These are phyloP conservation scores for Globisporangium megalacanthum DNA, from an alignment of 352 stramenopile species.

Conservation along the genomic window DNA sequence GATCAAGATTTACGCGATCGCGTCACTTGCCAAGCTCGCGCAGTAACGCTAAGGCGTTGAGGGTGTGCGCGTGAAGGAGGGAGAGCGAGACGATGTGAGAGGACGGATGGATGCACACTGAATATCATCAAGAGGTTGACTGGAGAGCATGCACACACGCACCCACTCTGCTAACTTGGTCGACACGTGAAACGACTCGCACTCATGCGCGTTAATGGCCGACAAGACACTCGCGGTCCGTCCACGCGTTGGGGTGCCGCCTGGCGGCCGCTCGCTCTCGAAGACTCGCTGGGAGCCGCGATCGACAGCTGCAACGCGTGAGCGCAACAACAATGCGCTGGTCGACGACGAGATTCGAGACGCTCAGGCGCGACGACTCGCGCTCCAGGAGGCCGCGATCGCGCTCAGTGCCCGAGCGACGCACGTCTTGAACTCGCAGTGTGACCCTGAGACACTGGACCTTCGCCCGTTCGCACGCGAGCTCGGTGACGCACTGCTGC, in stretches of 20 bases:
- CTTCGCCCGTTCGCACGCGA: constrained; percentile 34
- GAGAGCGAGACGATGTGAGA: not conserved
- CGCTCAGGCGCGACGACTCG: constrained; percentile 25
- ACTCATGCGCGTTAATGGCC: not conserved
- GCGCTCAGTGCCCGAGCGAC: constrained; percentile 39
- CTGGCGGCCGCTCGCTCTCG: not conserved
- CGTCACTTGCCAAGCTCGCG: constrained; percentile 75
- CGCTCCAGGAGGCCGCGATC: constrained; percentile 29
- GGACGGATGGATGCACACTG: not conserved
- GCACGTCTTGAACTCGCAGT: constrained; percentile 33
- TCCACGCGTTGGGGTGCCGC: not conserved
- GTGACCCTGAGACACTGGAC: constrained; percentile 58
- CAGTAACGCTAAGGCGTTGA: constrained; percentile 54
- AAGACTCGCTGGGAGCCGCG: not conserved
- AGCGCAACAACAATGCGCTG: constrained; percentile 26
- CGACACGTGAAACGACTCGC: not conserved
- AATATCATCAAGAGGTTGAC: not conserved
- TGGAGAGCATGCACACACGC: not conserved
- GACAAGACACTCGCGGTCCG: not conserved
- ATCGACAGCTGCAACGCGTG: not conserved
- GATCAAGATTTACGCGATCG: constrained; percentile 88
- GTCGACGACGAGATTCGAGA: constrained; percentile 24
- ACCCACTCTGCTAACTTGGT: not conserved
- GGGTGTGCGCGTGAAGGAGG: not conserved
- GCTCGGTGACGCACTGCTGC: constrained; percentile 51